Conservation (phyloP, 2,329 filamentous ascomycete species). For the Microcera coccophila region DNA sequence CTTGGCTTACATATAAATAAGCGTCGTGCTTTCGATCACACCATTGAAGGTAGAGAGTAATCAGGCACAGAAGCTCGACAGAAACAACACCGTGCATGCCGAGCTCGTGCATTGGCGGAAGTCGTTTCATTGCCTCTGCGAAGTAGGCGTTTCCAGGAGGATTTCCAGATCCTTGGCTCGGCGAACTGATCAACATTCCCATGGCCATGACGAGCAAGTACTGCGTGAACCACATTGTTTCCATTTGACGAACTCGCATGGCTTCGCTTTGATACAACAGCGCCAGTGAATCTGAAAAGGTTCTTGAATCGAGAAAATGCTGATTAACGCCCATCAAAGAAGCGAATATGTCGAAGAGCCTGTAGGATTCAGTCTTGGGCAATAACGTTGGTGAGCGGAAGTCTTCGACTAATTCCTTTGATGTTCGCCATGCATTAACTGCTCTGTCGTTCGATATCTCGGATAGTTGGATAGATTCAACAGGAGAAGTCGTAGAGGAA, state of each 20-base stretch:
- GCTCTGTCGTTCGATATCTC: slow-evolving; percentile 15
- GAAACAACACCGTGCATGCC: slow-evolving; percentile 24
- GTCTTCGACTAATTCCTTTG: slow-evolving; percentile 22
- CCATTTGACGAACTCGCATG: slow-evolving; percentile 10
- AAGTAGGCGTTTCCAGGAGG: slow-evolving; percentile 25
- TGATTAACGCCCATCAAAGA: slow-evolving; percentile 27
- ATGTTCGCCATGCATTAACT: slow-evolving; percentile 9
- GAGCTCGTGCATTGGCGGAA: slow-evolving; percentile 24
- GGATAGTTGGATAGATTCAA: slow-evolving; percentile 29
- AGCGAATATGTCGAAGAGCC: slow-evolving; percentile 21
- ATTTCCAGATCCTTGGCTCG: slow-evolving; percentile 13
- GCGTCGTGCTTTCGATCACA: slow-evolving; percentile 28
- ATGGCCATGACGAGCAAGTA: slow-evolving; percentile 30
- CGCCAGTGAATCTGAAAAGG: slow-evolving; percentile 23
- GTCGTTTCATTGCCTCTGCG: slow-evolving; percentile 22
- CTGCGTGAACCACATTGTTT: slow-evolving; percentile 25
- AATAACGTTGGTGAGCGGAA: slow-evolving; percentile 8
- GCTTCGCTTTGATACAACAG: slow-evolving; percentile 23
- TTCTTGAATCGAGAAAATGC: slow-evolving; percentile 27
- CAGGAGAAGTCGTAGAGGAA: slow-evolving; percentile 14
- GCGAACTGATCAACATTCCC: slow-evolving; percentile 25
- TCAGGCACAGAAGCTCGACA: slow-evolving; percentile 26
- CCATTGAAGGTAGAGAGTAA: slow-evolving; percentile 27
- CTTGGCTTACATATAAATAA: slow-evolving; percentile 23
- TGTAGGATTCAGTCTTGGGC: slow-evolving; percentile 17